phyloP scores from a whole-genome alignment of 352 stramenopile genomes.

The Pythium rishiriense region DNA sequence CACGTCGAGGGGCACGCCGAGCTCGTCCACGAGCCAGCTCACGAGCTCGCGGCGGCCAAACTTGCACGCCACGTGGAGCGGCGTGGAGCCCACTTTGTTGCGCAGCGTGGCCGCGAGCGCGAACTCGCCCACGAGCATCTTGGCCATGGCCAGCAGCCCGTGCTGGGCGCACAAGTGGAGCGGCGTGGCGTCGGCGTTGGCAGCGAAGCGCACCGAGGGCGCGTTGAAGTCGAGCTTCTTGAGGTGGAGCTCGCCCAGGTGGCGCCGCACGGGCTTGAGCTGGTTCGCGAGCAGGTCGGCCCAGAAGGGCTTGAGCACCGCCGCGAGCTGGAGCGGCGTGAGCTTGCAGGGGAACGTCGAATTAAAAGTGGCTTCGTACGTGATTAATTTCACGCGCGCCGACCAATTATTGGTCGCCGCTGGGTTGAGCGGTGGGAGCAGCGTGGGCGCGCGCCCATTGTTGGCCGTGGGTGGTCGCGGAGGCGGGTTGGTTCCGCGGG shows the following conservation, averaged over 20 bases:
- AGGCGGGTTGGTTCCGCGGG: not conserved
- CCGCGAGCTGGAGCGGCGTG: constrained; percentile 40
- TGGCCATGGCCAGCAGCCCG: constrained; percentile 40
- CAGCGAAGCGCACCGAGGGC: constrained; percentile 29
- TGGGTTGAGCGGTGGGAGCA: not conserved
- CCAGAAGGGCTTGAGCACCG: constrained; percentile 58
- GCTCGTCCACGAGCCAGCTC: constrained; percentile 36
- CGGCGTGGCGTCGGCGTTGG: constrained; percentile 43
- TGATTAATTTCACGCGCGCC: not conserved
- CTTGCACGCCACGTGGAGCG: constrained; percentile 60
- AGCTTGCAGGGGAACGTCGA: constrained; percentile 29
- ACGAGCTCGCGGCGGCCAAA: constrained; percentile 40
- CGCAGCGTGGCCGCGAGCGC: constrained; percentile 35
- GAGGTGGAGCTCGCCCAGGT: constrained; percentile 36
- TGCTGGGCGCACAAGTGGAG: constrained; percentile 61
- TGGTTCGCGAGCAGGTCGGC: constrained; percentile 49
- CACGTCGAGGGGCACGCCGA: constrained; percentile 42
- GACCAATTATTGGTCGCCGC: too few species aligned
- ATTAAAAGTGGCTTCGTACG: constrained; percentile 6
- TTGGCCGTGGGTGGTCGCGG: not conserved
- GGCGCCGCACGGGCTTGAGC: constrained; percentile 43
- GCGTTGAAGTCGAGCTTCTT: constrained; percentile 42
- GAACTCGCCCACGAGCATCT: constrained; percentile 40
- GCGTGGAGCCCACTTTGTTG: constrained; percentile 62
- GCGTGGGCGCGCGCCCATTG: too few species aligned